Conservation (phyloP, 2,329 filamentous ascomycete genomes). For the Talaromyces albobiverticillius region DNA sequence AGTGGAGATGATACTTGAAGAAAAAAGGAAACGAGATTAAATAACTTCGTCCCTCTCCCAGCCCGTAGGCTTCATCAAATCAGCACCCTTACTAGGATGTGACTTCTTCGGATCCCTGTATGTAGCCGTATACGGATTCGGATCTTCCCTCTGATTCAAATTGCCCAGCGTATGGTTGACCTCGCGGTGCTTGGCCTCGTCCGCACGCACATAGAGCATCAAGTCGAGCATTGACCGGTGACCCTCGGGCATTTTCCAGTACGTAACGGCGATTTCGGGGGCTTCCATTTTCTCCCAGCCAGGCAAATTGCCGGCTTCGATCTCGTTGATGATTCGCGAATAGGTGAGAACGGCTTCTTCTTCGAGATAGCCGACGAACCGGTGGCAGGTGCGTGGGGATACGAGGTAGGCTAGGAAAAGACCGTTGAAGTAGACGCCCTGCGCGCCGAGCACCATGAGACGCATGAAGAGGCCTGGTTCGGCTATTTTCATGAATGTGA, state of each 20-base stretch:
- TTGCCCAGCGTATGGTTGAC: conserved; percentile 96
- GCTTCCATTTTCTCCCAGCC: conserved; percentile 76
- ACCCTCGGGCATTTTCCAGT: conserved; percentile 92
- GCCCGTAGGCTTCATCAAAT: conserved; percentile 64
- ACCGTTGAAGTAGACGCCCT: conserved; percentile 95
- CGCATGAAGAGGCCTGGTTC: conserved; percentile 88
- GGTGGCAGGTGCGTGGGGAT: conserved; percentile 82
- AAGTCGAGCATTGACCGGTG: conserved; percentile 80
- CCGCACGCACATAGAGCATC: conserved; percentile 83
- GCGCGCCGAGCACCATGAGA: conserved; percentile 82
- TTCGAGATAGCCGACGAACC: conserved; percentile 95
- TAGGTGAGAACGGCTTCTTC: conserved; percentile 97
- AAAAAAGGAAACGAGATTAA: conserved; percentile 22
- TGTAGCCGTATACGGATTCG: conserved; percentile 84
- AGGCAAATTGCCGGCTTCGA: conserved; percentile 79
- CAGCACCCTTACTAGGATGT: conserved; percentile 68
- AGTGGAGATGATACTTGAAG: not conserved
- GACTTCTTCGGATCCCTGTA: conserved; percentile 68
- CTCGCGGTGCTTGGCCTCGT: conserved; percentile 85
- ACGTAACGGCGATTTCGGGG: conserved; percentile 83
- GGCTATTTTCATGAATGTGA: conserved; percentile 90
- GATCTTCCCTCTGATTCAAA: conserved; percentile 77
- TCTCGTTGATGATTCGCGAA: conserved; percentile 79
- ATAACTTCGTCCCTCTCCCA: conserved; percentile 84
- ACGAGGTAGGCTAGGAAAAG: conserved; percentile 87